Percentiles rank a stretch among this genome's conserved stretches.
phyloP scores from a whole-genome alignment of 2,329 filamentous ascomycete genomes.

The Ophiostoma sp. region DNA sequence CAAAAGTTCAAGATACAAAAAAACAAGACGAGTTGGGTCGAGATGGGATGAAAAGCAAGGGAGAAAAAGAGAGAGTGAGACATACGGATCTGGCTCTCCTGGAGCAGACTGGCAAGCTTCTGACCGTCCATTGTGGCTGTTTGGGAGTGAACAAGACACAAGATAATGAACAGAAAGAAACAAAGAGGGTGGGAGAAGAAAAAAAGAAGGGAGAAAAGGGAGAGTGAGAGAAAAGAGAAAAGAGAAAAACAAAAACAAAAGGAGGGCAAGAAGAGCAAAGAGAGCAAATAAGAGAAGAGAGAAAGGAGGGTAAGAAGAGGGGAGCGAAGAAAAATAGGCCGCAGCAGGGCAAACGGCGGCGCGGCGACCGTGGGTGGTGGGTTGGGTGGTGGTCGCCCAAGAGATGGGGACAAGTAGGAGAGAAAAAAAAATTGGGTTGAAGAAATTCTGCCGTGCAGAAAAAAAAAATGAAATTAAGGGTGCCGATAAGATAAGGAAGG shows the following conservation, averaged over 20 bases:
- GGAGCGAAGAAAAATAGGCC: constrained; percentile 7
- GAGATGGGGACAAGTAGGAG: neutral
- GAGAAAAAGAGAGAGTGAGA: constrained; percentile 26
- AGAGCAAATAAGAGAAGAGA: neutral
- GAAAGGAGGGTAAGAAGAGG: neutral
- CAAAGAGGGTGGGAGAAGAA: neutral
- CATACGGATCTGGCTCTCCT: constrained; percentile 85
- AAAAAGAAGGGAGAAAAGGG: neutral
- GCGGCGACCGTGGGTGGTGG: constrained; percentile 3
- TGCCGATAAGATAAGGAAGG: constrained; percentile 18
- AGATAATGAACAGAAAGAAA: constrained; percentile 11
- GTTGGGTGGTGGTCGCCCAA: neutral
- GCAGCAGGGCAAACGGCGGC: constrained; percentile 1
- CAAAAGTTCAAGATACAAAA: constrained; percentile 31
- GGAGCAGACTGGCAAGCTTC: constrained; percentile 81
- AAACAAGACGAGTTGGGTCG: constrained; percentile 33
- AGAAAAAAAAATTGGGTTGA: constrained; percentile 16
- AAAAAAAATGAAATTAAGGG: constrained; percentile 10
- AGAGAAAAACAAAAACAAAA: constrained; percentile 16
- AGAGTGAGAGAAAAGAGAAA: neutral
- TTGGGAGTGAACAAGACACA: neutral
- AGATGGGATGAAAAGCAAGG: constrained; percentile 20
- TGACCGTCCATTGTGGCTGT: constrained; percentile 68
- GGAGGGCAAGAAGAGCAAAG: neutral
- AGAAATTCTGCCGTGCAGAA: constrained; percentile 24